A percentile compares a stretch with the other conserved stretches of the same genome.
Conservation (phyloP, 352 stramenopile genomes). For the Phytophthora cactorum region DNA sequence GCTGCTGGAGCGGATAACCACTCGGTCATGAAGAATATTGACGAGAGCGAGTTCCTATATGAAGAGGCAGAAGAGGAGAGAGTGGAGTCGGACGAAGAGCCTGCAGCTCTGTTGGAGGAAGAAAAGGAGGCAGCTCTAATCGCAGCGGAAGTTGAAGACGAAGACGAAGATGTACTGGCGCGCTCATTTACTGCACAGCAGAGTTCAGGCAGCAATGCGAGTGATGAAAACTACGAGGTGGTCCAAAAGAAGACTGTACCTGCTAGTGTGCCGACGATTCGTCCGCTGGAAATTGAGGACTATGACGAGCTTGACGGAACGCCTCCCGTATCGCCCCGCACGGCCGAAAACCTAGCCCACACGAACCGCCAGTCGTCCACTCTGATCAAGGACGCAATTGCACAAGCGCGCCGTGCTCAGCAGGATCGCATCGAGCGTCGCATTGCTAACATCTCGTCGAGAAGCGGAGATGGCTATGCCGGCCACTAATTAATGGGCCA, state of each 20-base stretch:
- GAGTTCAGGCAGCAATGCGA: conserved; percentile 36
- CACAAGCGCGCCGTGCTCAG: conserved; percentile 53
- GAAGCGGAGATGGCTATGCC: conserved; percentile 40
- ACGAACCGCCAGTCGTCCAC: conserved; percentile 45
- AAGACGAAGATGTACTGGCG: conserved; percentile 5
- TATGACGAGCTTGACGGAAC: conserved; percentile 35
- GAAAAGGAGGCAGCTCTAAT: neutral
- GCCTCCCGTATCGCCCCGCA: conserved; percentile 43
- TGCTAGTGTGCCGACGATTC: conserved; percentile 20
- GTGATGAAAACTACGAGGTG: conserved; percentile 53
- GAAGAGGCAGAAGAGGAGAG: conserved; percentile 52
- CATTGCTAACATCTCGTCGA: conserved; percentile 64
- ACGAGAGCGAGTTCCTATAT: conserved; percentile 61
- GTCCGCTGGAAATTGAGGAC: conserved; percentile 24
- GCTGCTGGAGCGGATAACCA: conserved; percentile 37
- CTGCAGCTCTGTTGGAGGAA: neutral
- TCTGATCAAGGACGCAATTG: conserved; percentile 61
- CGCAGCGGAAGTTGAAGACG: conserved; percentile 13
- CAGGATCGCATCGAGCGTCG: conserved; percentile 63
- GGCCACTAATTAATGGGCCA: conserved; percentile 26
- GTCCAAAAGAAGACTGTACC: conserved; percentile 31
- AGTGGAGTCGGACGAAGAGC: conserved; percentile 38
- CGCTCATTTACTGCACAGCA: neutral
- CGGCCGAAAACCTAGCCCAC: conserved; percentile 31
- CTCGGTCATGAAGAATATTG: conserved; percentile 51